Conservation (phyloP, 2,329 filamentous ascomycete species). For the Annulohypoxylon truncatum region DNA sequence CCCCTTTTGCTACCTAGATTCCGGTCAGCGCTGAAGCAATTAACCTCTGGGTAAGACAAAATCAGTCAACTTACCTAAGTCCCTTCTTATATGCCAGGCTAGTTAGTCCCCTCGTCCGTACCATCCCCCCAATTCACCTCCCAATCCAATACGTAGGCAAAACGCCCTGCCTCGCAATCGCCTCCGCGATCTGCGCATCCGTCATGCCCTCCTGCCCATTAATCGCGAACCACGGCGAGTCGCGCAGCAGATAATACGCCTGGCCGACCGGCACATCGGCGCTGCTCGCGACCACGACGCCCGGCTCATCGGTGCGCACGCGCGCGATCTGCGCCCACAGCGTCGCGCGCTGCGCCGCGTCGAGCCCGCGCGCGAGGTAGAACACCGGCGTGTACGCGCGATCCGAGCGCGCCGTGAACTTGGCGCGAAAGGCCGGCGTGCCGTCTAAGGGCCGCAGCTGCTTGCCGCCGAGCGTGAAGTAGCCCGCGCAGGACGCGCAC, state of each 20-base stretch:
- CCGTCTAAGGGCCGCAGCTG: conserved; percentile 41
- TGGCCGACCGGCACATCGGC: conserved; percentile 42
- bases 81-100: too few relatives aligned
- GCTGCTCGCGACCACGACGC: conserved; percentile 31
- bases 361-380: conserved; percentile 45
- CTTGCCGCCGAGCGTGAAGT: conserved; percentile 47
- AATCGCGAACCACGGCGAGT: conserved; percentile 48
- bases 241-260: conserved; percentile 46
- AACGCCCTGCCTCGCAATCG: conserved; percentile 43
- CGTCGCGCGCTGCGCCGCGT: conserved; percentile 29
- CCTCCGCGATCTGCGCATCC: conserved; percentile 48
- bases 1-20: background rate
- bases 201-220: conserved; percentile 49
- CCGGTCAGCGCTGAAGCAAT: background rate
- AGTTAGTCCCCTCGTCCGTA: too few relatives aligned
- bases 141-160: conserved; percentile 48
- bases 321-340: conserved; percentile 46
- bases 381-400: conserved; percentile 48
- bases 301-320: conserved; percentile 45
- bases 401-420: conserved; percentile 49
- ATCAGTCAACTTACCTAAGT: background rate
- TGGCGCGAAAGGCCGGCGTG: conserved; percentile 44
- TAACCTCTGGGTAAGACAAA: background rate
- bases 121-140: conserved; percentile 10
- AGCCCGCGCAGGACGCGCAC: conserved; percentile 46